Conservation (phyloP, 306 rosid genomes). For the Senna tora region DNA sequence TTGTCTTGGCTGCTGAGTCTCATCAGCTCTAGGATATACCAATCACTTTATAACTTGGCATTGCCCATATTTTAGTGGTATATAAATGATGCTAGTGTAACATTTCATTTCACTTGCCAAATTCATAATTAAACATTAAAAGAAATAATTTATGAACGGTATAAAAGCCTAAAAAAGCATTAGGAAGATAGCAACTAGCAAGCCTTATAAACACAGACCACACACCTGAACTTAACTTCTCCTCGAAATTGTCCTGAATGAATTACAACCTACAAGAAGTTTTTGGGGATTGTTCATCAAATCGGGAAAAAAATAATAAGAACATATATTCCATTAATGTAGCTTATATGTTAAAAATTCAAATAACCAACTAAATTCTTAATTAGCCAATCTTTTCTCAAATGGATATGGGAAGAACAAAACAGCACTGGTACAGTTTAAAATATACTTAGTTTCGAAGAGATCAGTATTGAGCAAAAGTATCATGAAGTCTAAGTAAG, state of each 20-base stretch:
- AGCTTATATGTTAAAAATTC: slow-evolving; percentile 8
- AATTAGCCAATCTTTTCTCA: not conserved
- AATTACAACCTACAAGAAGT: slow-evolving; percentile 62
- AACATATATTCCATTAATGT: not conserved
- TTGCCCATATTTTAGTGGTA: slow-evolving; percentile 20
- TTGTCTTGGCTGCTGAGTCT: slow-evolving; percentile 50
- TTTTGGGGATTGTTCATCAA: slow-evolving; percentile 34
- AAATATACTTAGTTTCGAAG: slow-evolving; percentile 22
- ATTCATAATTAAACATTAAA: not conserved
- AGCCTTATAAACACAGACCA: slow-evolving; percentile 41
- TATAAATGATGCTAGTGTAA: not conserved
- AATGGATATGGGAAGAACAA: not conserved
- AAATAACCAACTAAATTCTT: not conserved
- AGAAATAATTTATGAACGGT: not conserved
- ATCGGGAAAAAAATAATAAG: slow-evolving; percentile 19
- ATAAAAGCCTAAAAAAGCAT: not conserved
- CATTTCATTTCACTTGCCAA: not conserved
- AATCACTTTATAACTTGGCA: slow-evolving; percentile 31
- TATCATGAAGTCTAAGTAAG: not conserved
- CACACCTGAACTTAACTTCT: slow-evolving; percentile 84
- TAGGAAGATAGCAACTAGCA: slow-evolving; percentile 18
- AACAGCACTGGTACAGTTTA: slow-evolving; percentile 1
- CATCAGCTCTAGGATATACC: slow-evolving; percentile 65
- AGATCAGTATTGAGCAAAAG: not conserved
- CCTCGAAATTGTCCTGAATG: slow-evolving; percentile 87